phyloP scores from a whole-genome alignment of 345 rosid species.

The Euclidium syriacum region DNA sequence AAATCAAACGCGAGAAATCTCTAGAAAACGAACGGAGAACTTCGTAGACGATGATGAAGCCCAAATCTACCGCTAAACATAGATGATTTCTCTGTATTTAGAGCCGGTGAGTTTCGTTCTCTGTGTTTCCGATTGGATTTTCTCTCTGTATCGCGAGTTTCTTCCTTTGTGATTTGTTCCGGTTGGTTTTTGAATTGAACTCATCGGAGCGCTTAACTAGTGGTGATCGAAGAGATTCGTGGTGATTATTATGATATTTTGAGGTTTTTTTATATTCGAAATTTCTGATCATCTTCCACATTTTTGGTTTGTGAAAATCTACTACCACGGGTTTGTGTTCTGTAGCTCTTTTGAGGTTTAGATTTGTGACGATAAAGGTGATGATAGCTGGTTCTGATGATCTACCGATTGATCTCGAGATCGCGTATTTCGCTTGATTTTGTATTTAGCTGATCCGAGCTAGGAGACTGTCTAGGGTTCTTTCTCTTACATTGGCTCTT shows the following conservation, averaged over 20 bases:
- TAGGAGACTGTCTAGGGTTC: background rate
- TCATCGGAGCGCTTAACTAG: background rate
- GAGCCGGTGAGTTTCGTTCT: slow-evolving; percentile 1
- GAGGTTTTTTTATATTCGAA: background rate
- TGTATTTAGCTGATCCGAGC: background rate
- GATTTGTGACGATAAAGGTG: background rate
- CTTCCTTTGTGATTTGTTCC: background rate
- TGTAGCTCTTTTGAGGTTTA: background rate
- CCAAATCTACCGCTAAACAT: background rate
- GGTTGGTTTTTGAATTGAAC: background rate
- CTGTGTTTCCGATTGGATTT: background rate
- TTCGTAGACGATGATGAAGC: slow-evolving; percentile 7
- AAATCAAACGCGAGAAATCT: background rate
- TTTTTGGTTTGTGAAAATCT: background rate
- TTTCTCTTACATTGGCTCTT: background rate
- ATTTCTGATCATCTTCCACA: background rate
- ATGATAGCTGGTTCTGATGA: background rate
- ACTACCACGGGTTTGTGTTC: background rate
- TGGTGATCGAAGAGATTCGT: background rate
- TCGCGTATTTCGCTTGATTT: background rate
- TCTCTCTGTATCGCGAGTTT: background rate
- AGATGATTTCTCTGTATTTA: background rate
- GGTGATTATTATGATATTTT: background rate
- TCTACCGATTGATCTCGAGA: background rate
- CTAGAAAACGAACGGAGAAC: background rate